Conservation (phyloP, 2,329 filamentous ascomycete species). For the Penicillium sp. region DNA sequence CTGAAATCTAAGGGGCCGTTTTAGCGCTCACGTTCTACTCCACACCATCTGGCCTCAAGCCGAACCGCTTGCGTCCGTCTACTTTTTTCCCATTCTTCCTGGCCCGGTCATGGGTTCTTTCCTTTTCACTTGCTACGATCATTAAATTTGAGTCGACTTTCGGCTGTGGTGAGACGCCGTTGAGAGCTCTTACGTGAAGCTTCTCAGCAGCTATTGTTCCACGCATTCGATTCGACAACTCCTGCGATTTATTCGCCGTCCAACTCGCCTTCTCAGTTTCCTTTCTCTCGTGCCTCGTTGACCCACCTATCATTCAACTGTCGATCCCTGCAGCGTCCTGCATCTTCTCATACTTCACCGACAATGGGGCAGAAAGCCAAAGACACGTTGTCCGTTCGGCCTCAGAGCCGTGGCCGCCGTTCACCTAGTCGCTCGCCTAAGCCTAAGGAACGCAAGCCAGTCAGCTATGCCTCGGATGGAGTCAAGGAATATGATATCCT, state of each 20-base stretch:
- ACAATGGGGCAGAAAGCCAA: conserved; percentile 31
- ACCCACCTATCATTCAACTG: conserved; percentile 8
- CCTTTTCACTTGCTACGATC: conserved; percentile 33
- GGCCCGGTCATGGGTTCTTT: conserved; percentile 34
- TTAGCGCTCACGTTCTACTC: conserved; percentile 16
- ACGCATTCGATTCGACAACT: conserved; percentile 4
- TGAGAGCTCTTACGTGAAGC: conserved; percentile 15
- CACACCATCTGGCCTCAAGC: conserved; percentile 35
- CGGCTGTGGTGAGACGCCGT: conserved; percentile 12
- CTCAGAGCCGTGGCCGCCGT: conserved; percentile 31
- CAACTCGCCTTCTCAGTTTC: background rate
- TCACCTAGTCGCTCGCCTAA: conserved; percentile 39
- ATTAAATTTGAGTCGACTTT: conserved; percentile 25
- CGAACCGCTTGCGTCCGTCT: conserved; percentile 27
- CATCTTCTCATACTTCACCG: conserved; percentile 5
- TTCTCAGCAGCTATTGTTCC: conserved; percentile 12
- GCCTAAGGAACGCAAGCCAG: conserved; percentile 35
- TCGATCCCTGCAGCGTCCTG: conserved; percentile 7
- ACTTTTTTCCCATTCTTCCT: conserved; percentile 21
- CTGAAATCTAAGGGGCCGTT: conserved; percentile 16
- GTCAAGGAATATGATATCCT: conserved; percentile 88
- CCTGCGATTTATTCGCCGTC: conserved; percentile 2
- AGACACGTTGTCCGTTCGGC: conserved; percentile 35
- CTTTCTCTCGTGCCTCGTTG: conserved; percentile 1
- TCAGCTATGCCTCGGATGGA: conserved; percentile 46